A percentile compares a stretch with the other conserved stretches of the same genome.
Conservation (phyloP, 169 alveolate genomes). For the Plasmodium sp. region DNA sequence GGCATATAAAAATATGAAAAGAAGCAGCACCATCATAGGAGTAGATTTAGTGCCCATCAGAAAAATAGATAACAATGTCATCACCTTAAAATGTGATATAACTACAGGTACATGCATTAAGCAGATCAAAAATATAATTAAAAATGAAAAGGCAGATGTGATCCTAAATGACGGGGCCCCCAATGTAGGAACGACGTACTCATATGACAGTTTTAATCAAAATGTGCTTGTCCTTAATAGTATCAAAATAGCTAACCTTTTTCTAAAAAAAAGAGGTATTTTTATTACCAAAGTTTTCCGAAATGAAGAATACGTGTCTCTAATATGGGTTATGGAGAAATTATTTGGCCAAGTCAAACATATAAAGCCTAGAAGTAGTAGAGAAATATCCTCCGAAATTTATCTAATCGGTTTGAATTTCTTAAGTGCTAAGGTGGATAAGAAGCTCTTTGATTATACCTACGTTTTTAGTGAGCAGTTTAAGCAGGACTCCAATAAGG, state of each 20-base stretch:
- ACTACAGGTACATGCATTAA: conserved; percentile 77
- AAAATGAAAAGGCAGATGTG: conserved; percentile 96
- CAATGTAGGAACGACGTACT: conserved; percentile 99
- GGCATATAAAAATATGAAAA: conserved; percentile 95
- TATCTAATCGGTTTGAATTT: conserved; percentile 96
- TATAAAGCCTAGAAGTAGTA: conserved; percentile 98
- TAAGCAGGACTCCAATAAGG: conserved; percentile 27
- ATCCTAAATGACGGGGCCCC: conserved; percentile 99
- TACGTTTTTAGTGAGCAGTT: conserved; percentile 91
- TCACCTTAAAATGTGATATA: conserved; percentile 96
- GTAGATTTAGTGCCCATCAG: conserved; percentile 98
- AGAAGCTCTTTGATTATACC: conserved; percentile 95
- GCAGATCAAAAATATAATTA: conserved; percentile 70
- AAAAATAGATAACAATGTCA: conserved; percentile 95
- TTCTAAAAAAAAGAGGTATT: conserved; percentile 82
- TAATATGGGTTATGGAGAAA: conserved; percentile 97
- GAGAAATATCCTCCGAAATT: conserved; percentile 98
- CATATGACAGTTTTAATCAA: conserved; percentile 98
- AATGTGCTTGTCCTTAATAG: conserved; percentile 96
- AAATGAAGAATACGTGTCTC: conserved; percentile 95
- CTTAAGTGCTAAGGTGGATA: conserved; percentile 96
- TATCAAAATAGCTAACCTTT: conserved; percentile 92
- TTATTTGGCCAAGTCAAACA: conserved; percentile 97
- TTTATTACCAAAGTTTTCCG: conserved; percentile 81
- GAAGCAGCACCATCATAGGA: conserved; percentile 95